phyloP scores from a whole-genome alignment of 2,329 filamentous ascomycete species.

The Claviceps spartinae region DNA sequence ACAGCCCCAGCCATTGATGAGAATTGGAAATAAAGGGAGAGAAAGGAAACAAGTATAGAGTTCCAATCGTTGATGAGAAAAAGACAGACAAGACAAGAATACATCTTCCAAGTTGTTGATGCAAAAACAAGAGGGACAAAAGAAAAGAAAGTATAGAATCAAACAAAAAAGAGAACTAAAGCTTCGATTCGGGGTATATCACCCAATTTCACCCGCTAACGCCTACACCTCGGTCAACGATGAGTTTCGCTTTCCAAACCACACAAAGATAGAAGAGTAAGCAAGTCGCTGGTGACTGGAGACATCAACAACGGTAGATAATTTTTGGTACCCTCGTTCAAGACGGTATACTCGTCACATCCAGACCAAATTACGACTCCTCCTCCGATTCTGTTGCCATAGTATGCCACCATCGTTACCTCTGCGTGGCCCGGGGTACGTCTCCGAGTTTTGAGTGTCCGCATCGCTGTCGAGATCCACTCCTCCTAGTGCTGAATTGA shows the following conservation, averaged over 20 bases:
- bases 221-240: neutral
- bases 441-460: conserved; percentile 9
- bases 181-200: neutral
- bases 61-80: neutral
- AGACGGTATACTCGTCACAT: conserved; percentile 17
- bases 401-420: conserved; percentile 27
- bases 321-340: neutral
- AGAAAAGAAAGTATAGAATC: neutral
- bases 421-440: conserved; percentile 12
- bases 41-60: too few relatives aligned
- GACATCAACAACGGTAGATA: too few relatives aligned
- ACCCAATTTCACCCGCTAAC: neutral
- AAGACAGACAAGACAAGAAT: neutral
- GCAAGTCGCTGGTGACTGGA: neutral
- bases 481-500: conserved; percentile 26
- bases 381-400: conserved; percentile 41
- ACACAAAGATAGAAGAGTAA: too few relatives aligned
- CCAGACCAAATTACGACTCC: conserved; percentile 34
- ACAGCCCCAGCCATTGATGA: too few relatives aligned
- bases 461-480: conserved; percentile 18
- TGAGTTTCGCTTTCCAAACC: neutral
- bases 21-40: too few relatives aligned
- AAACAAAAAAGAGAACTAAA: neutral
- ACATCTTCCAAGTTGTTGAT: neutral
- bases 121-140: neutral